A percentile compares a stretch with the other conserved stretches of the same genome.
These are phyloP conservation scores for Poteriospumella lacustris DNA, from an alignment of 108 stramenopile species.

Conservation along the genomic window DNA sequence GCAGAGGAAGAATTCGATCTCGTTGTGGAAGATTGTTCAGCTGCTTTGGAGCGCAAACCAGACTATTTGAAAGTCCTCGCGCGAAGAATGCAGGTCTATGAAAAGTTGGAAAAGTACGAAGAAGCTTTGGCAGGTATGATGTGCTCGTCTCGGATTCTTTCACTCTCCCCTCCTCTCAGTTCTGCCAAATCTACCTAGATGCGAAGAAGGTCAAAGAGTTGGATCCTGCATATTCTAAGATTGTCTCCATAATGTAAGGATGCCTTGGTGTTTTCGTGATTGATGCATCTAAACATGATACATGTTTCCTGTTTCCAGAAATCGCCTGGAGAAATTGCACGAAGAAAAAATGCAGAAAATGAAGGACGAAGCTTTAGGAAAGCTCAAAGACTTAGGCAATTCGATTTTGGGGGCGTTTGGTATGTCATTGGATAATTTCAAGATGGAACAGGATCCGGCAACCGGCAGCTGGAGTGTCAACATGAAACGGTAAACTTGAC, in stretches of 20 bases:
- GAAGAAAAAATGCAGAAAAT: slow-evolving; percentile 78
- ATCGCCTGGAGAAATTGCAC: slow-evolving; percentile 62
- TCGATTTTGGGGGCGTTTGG: slow-evolving; percentile 87
- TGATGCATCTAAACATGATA: too few relatives aligned
- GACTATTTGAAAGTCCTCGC: slow-evolving; percentile 17
- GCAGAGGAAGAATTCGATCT: slow-evolving; percentile 14
- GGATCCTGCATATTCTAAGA: slow-evolving; percentile 9
- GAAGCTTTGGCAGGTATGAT: slow-evolving; percentile 27
- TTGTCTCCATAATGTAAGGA: not conserved
- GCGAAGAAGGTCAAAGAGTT: slow-evolving; percentile 2
- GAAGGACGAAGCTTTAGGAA: slow-evolving; percentile 84
- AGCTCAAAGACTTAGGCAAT: slow-evolving; percentile 96
- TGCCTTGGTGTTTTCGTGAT: too few relatives aligned
- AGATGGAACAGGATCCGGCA: slow-evolving; percentile 84
- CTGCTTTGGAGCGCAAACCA: slow-evolving; percentile 4
- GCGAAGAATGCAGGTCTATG: slow-evolving; percentile 26
- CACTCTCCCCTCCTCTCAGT: not conserved
- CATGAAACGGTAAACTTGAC: too few relatives aligned
- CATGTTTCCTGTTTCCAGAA: too few relatives aligned
- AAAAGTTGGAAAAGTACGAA: slow-evolving; percentile 13
- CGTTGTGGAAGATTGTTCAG: slow-evolving; percentile 12
- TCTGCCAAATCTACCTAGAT: not conserved
- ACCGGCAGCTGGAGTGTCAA: slow-evolving; percentile 70
- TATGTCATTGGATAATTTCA: slow-evolving; percentile 87
- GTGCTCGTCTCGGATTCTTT: too few relatives aligned